Base-by-base conservation (phyloP, 805 yeast species). In the Kazachstania viticola region DNA sequence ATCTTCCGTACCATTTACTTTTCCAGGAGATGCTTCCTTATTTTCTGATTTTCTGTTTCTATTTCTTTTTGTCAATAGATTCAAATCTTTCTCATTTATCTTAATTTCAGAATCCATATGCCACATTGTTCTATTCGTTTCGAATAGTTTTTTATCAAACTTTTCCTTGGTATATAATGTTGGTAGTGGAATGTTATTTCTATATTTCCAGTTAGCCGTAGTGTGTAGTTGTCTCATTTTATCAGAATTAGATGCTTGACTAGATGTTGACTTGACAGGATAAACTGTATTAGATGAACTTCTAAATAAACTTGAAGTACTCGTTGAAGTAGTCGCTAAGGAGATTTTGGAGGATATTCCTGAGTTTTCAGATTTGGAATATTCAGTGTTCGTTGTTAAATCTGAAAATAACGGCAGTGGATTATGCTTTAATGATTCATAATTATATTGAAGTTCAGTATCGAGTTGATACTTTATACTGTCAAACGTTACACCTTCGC, bases 161-260 rank as follows among this genome's bases (percentile, higher is more conserved):
- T 38, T 17, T 33, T 53, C 58, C n/a, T 38, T 39, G 14, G 28
- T 17, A 30, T 47, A 54, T 13, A 54, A 35, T 17, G 21, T 28
- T 11, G 46, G 45, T 16, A 53, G 30, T 2, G 49, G 45, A 13
- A 44, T 28, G 22, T 44, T 40, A 27, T 47, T 41, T 32, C 45
- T 52, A 32, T 41, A 45, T 26, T 43, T 45, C 46, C 51, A 46
- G 31, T 49, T 45, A 1, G 53, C 41, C 12, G 45, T 45, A 12
- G 17, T 18, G 7, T 23, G 19, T 14, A 9, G 8, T 16, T 9
- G 38, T 13, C 34, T 36, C 11, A 36, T 33, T 22, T 26, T 28
- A 15, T 40, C 35, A 13, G 36, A 26, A 13, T 37, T 25, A 3
- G 43, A 34, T 3, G 40, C 17, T 19, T 25, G 17, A 17, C 17